phyloP scores from a whole-genome alignment of 495 filamentous ascomycete species.

The Opeltia flavorubescens region DNA sequence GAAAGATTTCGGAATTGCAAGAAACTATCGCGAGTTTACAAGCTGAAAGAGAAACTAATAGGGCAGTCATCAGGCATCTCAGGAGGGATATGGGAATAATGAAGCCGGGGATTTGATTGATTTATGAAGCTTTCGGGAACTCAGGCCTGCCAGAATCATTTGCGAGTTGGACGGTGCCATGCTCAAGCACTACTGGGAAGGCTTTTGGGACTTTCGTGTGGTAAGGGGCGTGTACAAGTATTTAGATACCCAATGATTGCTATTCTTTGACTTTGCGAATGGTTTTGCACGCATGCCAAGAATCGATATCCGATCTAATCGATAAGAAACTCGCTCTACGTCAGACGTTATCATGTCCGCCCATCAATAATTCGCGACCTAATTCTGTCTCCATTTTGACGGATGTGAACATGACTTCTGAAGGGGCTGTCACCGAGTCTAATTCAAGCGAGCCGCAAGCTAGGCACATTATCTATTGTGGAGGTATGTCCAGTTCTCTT shows the following conservation, averaged over 20 bases:
- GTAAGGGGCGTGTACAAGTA: background rate
- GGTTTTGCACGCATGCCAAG: no score
- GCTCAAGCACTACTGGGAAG: no score
- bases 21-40: constrained; percentile 33
- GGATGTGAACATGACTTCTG: constrained; percentile 15
- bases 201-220: no score
- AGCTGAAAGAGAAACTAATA: constrained; percentile 37
- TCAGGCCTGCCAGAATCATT: no score
- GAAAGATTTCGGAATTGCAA: constrained; percentile 38
- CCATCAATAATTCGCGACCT: no score
- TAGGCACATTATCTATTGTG: constrained; percentile 63
- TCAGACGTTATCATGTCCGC: no score
- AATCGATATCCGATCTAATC: background rate
- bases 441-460: constrained; percentile 42
- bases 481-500: constrained; percentile 38
- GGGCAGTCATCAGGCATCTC: constrained; percentile 24
- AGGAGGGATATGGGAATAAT: constrained; percentile 11
- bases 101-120: constrained; percentile 4
- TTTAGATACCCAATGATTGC: background rate
- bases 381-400: no score
- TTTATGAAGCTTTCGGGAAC: no score
- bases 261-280: background rate
- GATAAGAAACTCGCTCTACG: background rate
- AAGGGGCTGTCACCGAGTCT: constrained; percentile 22
- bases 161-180: no score